Base-by-base conservation (phyloP, 345 rosid species). In the Pistacia integerrima region DNA sequence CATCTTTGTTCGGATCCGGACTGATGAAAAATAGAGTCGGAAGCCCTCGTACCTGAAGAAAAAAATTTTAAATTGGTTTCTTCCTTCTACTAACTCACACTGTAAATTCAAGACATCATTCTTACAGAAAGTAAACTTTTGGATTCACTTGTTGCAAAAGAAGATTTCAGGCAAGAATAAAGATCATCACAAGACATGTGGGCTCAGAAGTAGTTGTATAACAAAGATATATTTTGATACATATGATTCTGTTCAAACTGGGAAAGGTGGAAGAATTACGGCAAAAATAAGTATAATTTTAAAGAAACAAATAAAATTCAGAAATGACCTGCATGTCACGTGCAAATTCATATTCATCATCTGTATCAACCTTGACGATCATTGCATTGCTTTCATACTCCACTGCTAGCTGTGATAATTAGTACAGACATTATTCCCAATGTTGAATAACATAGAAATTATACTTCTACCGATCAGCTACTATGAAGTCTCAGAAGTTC, bases 331-430 rank as follows among this genome's bases (percentile, higher is more conserved):
- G 99, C 99, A 95, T 93, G 74, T 90, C 94, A 28, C 85, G 86
- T 4, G 98, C 97, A 83, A 95, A 95, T 78, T 95, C 96, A 64
- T 95, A 88, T 80, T 93, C 98, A 55, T 93, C 89, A 67, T 95
- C 97, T 2, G 97, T 92, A 75, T 95, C 97, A 46, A 95, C 99
- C 85, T 93, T 95, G 75, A 95, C 87, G 59, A 95, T 93, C 74
- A 89, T 79, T 38, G 92, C 94, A 74, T 90, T 93, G 69, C 76
- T 88, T 87, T 92, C 98, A 73, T 90, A 89, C 87, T 90, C 96
- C 76, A 93, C 98, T 1, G 96, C 94, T 72, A 93, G 98, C 99
- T 93, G 90, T 74, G 70, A 52, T 28, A 60, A 72, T 14, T 54
- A 54, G 22, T 17, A 54, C 38, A 74, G 7, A 52, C 7, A 65